These are phyloP conservation scores for Tolypocladium paradoxum DNA, from an alignment of 2,329 filamentous ascomycete species.

Conservation along the genomic window DNA sequence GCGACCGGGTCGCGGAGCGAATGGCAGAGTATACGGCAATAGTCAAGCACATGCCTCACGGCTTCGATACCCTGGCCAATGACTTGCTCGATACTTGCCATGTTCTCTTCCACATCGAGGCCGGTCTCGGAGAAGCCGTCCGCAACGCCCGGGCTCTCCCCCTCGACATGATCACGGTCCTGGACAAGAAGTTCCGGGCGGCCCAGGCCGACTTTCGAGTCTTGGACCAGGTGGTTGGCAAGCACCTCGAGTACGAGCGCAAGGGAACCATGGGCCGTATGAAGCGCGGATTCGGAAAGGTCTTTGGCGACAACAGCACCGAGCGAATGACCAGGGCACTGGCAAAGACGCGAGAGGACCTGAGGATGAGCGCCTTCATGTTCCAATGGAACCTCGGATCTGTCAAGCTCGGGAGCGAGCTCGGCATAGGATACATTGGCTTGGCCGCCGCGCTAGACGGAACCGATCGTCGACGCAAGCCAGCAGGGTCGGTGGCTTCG, in stretches of 20 bases:
- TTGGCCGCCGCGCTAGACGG: slow-evolving; percentile 52
- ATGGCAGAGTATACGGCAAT: slow-evolving; percentile 54
- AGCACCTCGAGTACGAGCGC: slow-evolving; percentile 51
- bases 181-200: slow-evolving; percentile 52
- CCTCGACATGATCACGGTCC: slow-evolving; percentile 48
- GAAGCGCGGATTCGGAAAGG: slow-evolving; percentile 50
- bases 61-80: slow-evolving; percentile 48
- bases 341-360: slow-evolving; percentile 45
- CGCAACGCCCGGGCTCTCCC: slow-evolving; percentile 43
- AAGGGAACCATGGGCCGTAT: slow-evolving; percentile 49
- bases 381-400: slow-evolving; percentile 56
- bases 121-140: slow-evolving; percentile 46
- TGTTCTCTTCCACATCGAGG: slow-evolving; percentile 57
- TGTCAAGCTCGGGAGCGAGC: slow-evolving; percentile 45
- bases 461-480: slow-evolving; percentile 14
- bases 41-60: slow-evolving; percentile 40
- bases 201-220: slow-evolving; percentile 51
- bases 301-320: slow-evolving; percentile 52
- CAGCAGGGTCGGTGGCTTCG: slow-evolving; percentile 2
- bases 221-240: slow-evolving; percentile 51
- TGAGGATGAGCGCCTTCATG: slow-evolving; percentile 53
- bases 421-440: slow-evolving; percentile 57
- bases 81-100: slow-evolving; percentile 59
- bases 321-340: slow-evolving; percentile 48
- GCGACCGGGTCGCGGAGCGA: slow-evolving; percentile 53